These are phyloP conservation scores for Golubevia sp. DNA, from an alignment of 1,284 basidiomycete species.

Conservation along the genomic window DNA sequence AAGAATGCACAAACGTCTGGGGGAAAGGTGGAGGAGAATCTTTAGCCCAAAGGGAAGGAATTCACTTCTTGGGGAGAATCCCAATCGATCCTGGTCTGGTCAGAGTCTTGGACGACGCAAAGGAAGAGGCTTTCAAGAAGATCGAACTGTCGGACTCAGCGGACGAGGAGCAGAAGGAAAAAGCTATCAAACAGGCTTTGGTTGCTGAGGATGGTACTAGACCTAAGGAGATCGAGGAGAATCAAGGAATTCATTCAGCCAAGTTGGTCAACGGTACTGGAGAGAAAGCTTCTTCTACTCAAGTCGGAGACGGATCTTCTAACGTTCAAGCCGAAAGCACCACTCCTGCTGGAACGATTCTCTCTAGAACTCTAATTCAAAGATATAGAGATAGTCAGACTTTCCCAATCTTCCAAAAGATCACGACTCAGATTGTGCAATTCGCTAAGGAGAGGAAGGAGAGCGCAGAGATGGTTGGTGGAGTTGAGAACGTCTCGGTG, in stretches of 20 bases:
- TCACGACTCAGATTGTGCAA: neutral
- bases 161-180: neutral
- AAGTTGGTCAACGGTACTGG: neutral
- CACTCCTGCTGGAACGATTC: conserved; percentile 29
- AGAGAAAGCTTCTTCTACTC: neutral
- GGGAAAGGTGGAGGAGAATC: conserved; percentile 86
- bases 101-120: conserved; percentile 77
- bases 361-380: conserved; percentile 41
- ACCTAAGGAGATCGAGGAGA: neutral
- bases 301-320: neutral
- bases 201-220: neutral
- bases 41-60: conserved; percentile 72
- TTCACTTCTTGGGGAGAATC: conserved; percentile 83
- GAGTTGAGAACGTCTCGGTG: no score
- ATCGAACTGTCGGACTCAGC: conserved; percentile 5
- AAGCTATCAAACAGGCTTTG: neutral
- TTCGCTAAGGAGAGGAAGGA: no score
- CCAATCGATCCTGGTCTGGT: conserved; percentile 94
- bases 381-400: conserved; percentile 46
- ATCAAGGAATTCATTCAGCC: neutral
- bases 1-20: conserved; percentile 91
- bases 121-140: conserved; percentile 25
- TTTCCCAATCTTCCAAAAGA: conserved; percentile 51
- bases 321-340: conserved; percentile 1
- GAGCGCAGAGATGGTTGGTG: no score